Base-by-base conservation (phyloP, 768 basidiomycete species). In the Suillus decipiens region DNA sequence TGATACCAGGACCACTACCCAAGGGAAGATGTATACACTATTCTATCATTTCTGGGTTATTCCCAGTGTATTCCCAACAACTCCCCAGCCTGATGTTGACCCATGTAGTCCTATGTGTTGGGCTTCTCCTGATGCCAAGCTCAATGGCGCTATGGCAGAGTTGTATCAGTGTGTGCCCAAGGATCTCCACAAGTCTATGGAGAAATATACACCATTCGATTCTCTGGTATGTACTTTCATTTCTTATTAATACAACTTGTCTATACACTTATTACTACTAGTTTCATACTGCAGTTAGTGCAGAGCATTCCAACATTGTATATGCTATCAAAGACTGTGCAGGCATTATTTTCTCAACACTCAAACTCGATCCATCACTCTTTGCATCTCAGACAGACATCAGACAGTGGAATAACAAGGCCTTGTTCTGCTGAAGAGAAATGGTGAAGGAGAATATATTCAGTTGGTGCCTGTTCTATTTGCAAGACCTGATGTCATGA, bases 41-140 rank as follows among this genome's bases (percentile, higher is more conserved):
- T 51, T 61, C 7, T 41, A 61, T 24, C 60, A 61, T 11, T 61
- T 61, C 19, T 61, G 60, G 60, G 22, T 61, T 1, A 34, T 50
- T 9, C 33, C 33, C 15, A 36, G 60, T 0, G 10, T 61, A 0
- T 61, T 61, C 7, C 47, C 60, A 3, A 36, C n/a, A 11, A 31
- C 48, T n/a, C 58, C 37, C 3, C 41, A 37, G 60, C 33, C 47
- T 7, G n/a, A 37, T 17, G 7, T 39, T 9, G 45, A 51, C 48
- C 24, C 24, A n/a, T 2, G 34, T 17, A n/a, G 60, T 24, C 36
- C 60, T 37, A 19, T 22, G 1, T 3, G 3, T 28, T 61, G 24
- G 24, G 11, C 17, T 0, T 50, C 31, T 17, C 60, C 48, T 3
- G 36, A 50, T 5, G 34, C 22, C 14, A 61, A 34, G 47, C 17